phyloP scores from a whole-genome alignment of 805 yeast species.

The Spathaspora boniae region DNA sequence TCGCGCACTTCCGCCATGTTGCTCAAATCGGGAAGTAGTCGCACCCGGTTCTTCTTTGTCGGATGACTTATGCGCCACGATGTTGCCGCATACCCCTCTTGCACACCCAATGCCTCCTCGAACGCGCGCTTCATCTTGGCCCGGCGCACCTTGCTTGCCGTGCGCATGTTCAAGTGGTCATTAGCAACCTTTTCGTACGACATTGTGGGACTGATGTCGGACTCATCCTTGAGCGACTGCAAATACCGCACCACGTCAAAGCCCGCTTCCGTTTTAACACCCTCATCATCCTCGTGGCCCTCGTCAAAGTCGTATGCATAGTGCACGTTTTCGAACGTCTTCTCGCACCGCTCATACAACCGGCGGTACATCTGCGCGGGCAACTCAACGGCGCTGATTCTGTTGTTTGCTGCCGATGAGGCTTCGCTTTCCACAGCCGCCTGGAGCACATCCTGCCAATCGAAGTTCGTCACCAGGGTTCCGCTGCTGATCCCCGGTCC shows the following conservation, averaged over 20 bases:
- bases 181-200: conserved; percentile 3
- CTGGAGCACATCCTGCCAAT: conserved; percentile 30
- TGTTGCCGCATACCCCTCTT: conserved; percentile 5
- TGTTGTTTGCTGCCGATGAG: conserved; percentile 7
- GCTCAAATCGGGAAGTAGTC: conserved; percentile 1
- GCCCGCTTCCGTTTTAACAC: conserved; percentile 3
- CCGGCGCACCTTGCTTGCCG: conserved; percentile 2
- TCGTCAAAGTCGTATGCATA: conserved; percentile 28
- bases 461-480: neutral
- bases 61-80: conserved; percentile 9
- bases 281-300: conserved; percentile 8
- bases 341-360: conserved; percentile 22
- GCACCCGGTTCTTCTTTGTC: neutral
- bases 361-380: conserved; percentile 9
- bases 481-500: too few species aligned
- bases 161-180: conserved; percentile 7
- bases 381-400: conserved; percentile 7
- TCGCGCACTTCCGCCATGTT: conserved; percentile 3
- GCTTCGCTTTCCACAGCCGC: conserved; percentile 18
- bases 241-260: conserved; percentile 10
- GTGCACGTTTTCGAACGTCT: conserved; percentile 20
- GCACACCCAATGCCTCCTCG: conserved; percentile 10
- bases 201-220: conserved; percentile 1
- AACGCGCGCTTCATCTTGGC: conserved; percentile 8
- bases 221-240: conserved; percentile 1